Conservation (phyloP, 176 grass and related monocot species). For the barley (Hordeum vulgare) region MorexV3_pseudomolecules_assembly NC_058520.1:569290378-569290877, state of each 20-base stretch:
- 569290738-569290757: neutral
- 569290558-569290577: constrained; percentile 98
- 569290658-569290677: neutral
- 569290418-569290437: neutral
- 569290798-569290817: constrained; percentile 93
- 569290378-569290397: neutral
- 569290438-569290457: constrained; percentile 53
- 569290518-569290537: constrained; percentile 83
- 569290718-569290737: neutral
- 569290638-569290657: neutral
- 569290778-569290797: constrained; percentile 35
- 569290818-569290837: constrained; percentile 86
- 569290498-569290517: constrained; percentile 83
- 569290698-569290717: neutral
- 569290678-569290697: neutral
- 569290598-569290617: constrained; percentile 24
- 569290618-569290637: constrained; percentile 16
- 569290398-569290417: neutral
- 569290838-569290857: constrained; percentile 97
- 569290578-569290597: constrained; percentile 35
- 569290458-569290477: constrained; percentile 83
- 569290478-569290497: constrained; percentile 70
- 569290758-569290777: neutral
- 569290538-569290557: constrained; percentile 90
- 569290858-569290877: constrained; percentile 92